phyloP scores from a whole-genome alignment of 495 filamentous ascomycete species.

The Astrothelium subdiscretum region DNA sequence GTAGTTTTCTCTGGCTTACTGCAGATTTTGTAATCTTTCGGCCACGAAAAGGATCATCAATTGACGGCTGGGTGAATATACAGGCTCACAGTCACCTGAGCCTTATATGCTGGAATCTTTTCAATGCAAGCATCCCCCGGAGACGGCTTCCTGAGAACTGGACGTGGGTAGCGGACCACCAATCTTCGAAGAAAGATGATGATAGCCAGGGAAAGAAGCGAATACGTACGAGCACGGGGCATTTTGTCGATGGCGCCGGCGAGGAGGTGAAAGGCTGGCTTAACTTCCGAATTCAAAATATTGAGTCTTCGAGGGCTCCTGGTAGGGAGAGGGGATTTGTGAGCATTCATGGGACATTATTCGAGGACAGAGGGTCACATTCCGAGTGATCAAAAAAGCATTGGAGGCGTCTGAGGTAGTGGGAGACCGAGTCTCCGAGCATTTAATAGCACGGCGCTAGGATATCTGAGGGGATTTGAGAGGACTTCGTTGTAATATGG shows the following conservation, averaged over 20 bases:
- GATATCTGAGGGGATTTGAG: no score
- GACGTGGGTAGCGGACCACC: constrained; percentile 39
- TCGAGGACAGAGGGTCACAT: constrained; percentile 25
- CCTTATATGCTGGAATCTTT: constrained; percentile 60
- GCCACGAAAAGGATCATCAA: constrained; percentile 43
- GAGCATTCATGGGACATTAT: constrained; percentile 59
- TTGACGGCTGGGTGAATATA: constrained; percentile 60
- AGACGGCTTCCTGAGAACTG: constrained; percentile 54
- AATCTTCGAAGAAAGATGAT: neutral
- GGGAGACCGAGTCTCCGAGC: neutral
- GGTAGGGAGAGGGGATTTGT: constrained; percentile 49
- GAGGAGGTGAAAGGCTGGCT: constrained; percentile 49
- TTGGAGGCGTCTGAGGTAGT: neutral
- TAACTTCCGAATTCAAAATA: constrained; percentile 49
- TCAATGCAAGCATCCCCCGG: constrained; percentile 59
- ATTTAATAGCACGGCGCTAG: no score
- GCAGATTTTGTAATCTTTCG: constrained; percentile 61
- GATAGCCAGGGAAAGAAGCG: constrained; percentile 13
- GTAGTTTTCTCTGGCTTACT: constrained; percentile 57
- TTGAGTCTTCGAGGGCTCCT: constrained; percentile 42
- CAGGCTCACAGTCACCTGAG: constrained; percentile 64
- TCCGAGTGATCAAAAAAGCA: no score
- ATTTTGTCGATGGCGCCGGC: constrained; percentile 52
- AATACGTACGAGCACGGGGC: constrained; percentile 32
- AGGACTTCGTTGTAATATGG: no score